Evolutionary conservation across 441 rosid species (phyloP).

Genomic region (Mallotus japonicus): DNA sequence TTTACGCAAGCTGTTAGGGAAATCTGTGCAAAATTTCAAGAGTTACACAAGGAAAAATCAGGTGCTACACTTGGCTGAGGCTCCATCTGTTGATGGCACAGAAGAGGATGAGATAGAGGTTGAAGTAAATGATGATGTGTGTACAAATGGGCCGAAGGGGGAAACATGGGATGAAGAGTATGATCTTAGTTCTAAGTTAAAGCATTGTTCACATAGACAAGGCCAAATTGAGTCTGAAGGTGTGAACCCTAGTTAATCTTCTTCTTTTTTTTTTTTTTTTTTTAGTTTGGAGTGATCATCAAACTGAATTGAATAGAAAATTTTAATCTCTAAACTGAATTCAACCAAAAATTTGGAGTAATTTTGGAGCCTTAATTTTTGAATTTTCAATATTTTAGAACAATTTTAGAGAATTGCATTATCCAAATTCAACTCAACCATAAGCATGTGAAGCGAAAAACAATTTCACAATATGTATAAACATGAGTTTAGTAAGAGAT

Average conservation of each 20-base stretch:
- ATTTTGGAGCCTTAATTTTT: too few species aligned
- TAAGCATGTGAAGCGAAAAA: too few species aligned
- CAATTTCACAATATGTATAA: too few species aligned
- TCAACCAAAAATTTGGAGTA: too few species aligned
- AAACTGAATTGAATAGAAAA: too few species aligned
- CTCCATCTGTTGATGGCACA: constrained; percentile 40
- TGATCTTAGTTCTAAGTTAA: constrained; percentile 39
- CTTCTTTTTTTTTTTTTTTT: too few species aligned
- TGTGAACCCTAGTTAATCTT: constrained; percentile 41
- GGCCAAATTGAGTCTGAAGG: constrained; percentile 50
- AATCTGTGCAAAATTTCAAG: constrained; percentile 75
- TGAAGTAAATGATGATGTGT: constrained; percentile 37
- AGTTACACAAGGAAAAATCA: constrained; percentile 49
- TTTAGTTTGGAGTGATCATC: too few species aligned
- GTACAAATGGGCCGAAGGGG: constrained; percentile 26
- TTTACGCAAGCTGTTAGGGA: constrained; percentile 87
- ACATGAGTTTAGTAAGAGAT: too few species aligned
- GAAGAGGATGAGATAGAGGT: constrained; percentile 48
- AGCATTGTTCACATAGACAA: constrained; percentile 33
- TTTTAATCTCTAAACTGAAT: too few species aligned
- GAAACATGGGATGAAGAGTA: constrained; percentile 41
- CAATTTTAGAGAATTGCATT: too few species aligned
- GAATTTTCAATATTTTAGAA: too few species aligned
- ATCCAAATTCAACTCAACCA: too few species aligned
- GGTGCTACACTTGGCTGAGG: constrained; percentile 40